Conservation (phyloP, 768 basidiomycete species). For the Mycena galericulata region DNA sequence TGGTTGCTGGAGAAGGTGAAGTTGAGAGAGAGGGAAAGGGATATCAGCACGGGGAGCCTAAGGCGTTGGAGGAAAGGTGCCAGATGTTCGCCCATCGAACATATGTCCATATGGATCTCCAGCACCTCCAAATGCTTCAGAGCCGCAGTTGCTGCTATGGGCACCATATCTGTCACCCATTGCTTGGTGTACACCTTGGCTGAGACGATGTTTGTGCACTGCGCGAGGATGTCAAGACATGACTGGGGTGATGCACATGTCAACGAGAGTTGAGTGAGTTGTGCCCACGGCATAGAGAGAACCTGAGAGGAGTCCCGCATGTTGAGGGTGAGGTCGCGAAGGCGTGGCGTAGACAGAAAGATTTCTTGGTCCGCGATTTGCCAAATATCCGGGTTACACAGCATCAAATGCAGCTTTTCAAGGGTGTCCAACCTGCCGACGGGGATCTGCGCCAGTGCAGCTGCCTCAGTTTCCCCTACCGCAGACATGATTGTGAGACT, state of each 20-base stretch:
- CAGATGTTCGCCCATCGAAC: background rate
- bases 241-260: background rate
- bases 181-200: background rate
- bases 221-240: conserved; percentile 19
- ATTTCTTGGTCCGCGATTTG: background rate
- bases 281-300: conserved; percentile 20
- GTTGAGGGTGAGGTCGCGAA: conserved; percentile 2
- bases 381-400: background rate
- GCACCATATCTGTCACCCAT: background rate
- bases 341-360: conserved; percentile 10
- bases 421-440: background rate
- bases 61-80: conserved; percentile 14
- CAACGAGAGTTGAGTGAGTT: conserved; percentile 18
- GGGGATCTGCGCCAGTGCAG: background rate
- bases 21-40: background rate
- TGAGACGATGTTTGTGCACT: conserved; percentile 14
- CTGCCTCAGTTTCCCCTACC: background rate
- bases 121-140: conserved; percentile 9
- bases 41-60: background rate
- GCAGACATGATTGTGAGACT: background rate
- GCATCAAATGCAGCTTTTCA: background rate
- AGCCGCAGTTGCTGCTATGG: too few relatives aligned
- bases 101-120: background rate
- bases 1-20: background rate
- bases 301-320: background rate